A percentile compares a stretch with the other conserved stretches of the same genome.
Evolutionary conservation across 805 yeast genomes (phyloP).

Genomic region (Novakomyces olei): DNA sequence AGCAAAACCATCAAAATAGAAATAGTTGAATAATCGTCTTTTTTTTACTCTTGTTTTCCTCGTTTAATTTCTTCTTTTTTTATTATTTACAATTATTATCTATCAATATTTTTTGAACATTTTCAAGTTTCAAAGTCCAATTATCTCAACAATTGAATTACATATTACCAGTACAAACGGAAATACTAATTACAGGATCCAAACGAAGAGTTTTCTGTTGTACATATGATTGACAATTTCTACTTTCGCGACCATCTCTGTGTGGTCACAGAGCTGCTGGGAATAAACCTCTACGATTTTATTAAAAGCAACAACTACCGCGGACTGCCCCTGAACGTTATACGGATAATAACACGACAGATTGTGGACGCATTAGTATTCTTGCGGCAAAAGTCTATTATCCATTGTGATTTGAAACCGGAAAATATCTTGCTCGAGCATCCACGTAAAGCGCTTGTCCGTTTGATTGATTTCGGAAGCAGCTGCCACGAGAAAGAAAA

Average conservation of each 20-base stretch:
- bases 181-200: no score
- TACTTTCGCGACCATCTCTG: constrained; percentile 66
- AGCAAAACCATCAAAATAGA: no score
- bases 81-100: no score
- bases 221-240: constrained; percentile 45
- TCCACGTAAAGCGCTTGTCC: constrained; percentile 27
- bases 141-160: no score
- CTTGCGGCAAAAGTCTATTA: constrained; percentile 33
- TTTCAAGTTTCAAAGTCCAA: no score
- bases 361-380: constrained; percentile 36
- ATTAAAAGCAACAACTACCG: constrained; percentile 17
- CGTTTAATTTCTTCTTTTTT: no score
- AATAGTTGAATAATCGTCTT: no score
- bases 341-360: constrained; percentile 25
- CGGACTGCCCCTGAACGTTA: constrained; percentile 17
- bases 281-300: constrained; percentile 42
- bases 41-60: no score
- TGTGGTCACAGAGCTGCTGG: constrained; percentile 50
- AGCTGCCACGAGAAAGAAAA: constrained; percentile 39
- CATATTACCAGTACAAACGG: constrained; percentile 1
- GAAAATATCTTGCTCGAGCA: constrained; percentile 48
- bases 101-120: no score
- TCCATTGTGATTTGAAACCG: constrained; percentile 76
- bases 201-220: constrained; percentile 18
- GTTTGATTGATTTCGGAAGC: constrained; percentile 64